phyloP scores from a whole-genome alignment of 306 rosid species.

The Delonix regia region DNA sequence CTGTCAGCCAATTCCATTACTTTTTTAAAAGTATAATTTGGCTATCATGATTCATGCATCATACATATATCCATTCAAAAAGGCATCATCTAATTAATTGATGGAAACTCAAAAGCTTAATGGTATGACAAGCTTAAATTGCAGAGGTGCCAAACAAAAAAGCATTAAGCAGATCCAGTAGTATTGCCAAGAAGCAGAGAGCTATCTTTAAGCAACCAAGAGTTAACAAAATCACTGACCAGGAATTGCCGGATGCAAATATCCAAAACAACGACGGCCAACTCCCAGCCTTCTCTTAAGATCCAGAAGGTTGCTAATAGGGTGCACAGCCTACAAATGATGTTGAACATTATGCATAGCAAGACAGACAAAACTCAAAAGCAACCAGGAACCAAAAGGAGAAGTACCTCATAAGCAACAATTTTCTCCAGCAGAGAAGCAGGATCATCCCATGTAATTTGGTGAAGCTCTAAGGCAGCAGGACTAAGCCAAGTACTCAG shows the following conservation, averaged over 20 bases:
- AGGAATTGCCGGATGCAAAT: slow-evolving; percentile 93
- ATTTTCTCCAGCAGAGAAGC: slow-evolving; percentile 97
- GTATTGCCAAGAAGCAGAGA: slow-evolving; percentile 19
- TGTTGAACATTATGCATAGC: slow-evolving; percentile 31
- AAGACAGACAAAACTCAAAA: slow-evolving; percentile 23
- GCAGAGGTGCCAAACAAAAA: slow-evolving; percentile 28
- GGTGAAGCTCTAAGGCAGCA: slow-evolving; percentile 96
- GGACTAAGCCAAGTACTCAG: slow-evolving; percentile 93
- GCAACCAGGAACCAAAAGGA: slow-evolving; percentile 30
- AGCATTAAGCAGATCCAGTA: background rate
- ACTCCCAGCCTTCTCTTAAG: slow-evolving; percentile 98
- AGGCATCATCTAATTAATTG: background rate
- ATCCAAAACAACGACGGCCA: slow-evolving; percentile 95
- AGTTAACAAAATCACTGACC: slow-evolving; percentile 59
- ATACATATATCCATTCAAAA: background rate
- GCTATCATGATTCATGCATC: slow-evolving; percentile 22
- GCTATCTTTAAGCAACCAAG: slow-evolving; percentile 23
- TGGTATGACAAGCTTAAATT: slow-evolving; percentile 5
- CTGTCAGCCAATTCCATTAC: slow-evolving; percentile 13
- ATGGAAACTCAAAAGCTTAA: background rate
- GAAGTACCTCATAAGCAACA: slow-evolving; percentile 88
- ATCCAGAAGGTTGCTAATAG: slow-evolving; percentile 95
- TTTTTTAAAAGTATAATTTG: background rate
- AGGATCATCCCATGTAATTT: slow-evolving; percentile 95
- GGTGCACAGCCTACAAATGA: slow-evolving; percentile 88